Evolutionary conservation across 208 protist species (phyloP), one percentile per base, ranked within the genome.

Genomic region (Crithidia thermophila): DNA sequence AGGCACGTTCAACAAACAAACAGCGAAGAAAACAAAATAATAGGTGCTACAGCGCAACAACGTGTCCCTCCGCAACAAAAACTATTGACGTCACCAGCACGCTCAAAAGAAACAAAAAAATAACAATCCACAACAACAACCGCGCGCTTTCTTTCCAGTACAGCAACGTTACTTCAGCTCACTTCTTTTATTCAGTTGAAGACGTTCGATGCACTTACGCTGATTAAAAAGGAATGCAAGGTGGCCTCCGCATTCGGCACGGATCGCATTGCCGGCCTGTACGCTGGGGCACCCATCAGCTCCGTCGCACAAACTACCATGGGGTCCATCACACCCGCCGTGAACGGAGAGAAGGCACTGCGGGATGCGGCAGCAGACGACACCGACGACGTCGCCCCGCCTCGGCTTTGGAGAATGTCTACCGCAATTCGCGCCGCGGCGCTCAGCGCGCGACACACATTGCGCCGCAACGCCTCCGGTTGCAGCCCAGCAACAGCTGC

Each of bases 321-420:
- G 3, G 84, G 81, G 59, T 93, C 87, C 42, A 93, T 59, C 36
- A 85, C 60, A 31, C 84, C 87, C n/a, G 84, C 84, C 40, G 87
- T 93, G 64, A 93, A 80, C 20, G 59, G 16, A 6, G 66, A 65
- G 55, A 62, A 69, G 42, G 23, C 37, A 20, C 16, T 25, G 16
- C 67, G 67, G 0, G 58, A n/a, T n/a, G n/a, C n/a, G n/a, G n/a
- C 27, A 18, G 43, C 47, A 5, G 34, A 21, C 31, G 28, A 23
- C 40, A 40, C 46, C 2, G n/a, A n/a, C 1, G 67, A 39, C n/a
- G 40, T 20, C 16, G 16, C 18, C 0, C 16, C n/a, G 1, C 7
- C 42, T 4, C 30, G 58, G 20, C 16, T 58, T 49, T 64, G 56
- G 11, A 64, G 39, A 3, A 79, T 31, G 20, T 79, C 73, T 18